Evolutionary conservation across 2,329 filamentous ascomycete genomes (phyloP), one percentile per base, ranked within the genome.

Genomic region (Calonectria fujianensis): DNA sequence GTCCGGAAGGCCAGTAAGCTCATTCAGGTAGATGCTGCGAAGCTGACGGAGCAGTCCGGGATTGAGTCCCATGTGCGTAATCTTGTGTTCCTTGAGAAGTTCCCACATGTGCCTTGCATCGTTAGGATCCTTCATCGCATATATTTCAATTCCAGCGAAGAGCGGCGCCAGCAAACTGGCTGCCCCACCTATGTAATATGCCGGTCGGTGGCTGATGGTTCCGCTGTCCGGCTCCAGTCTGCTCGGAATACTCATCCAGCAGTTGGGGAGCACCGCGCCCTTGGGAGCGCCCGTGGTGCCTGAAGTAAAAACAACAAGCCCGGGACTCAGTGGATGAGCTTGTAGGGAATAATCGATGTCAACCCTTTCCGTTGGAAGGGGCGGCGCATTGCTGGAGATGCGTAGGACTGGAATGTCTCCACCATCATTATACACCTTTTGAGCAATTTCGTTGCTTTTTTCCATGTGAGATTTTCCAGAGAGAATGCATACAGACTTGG

Each of bases 41-140:
- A 63, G 35, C 35, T 63, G 57, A 16, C 35, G 35, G 27, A 63
- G 57, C 24, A 63, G 24, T 13, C 57, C 35, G 4, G 57, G 57
- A 24, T 29, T 63, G 35, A 63, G 41, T 16, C 57, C 57, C 57
- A 63, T 63, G 13, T 63, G 57, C 18, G 57, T 63, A 20, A 63
- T 63, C 11, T 11, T 65, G 29, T 65, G 35, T 18, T 4, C 8
- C n/a, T 35, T 65, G 27, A 50, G 45, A 50, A 65, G 61, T 11
- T 48, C 41, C 61, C 41, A 65, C 10, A 65, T 65, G 10, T 11
- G 18, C 5, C 27, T 35, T 5, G 41, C 61, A 27, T 45, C 8
- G 8, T 45, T 35, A 5, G 27, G 35, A 14, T 65, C 61, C n/a
- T 50, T 35, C 39, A 65, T 45, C 18, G 45, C 39, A 24, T 65